Evolutionary conservation across 805 yeast species (phyloP), one percentile per base, ranked within the genome.

Genomic region (Ogataea paradorogensis): DNA sequence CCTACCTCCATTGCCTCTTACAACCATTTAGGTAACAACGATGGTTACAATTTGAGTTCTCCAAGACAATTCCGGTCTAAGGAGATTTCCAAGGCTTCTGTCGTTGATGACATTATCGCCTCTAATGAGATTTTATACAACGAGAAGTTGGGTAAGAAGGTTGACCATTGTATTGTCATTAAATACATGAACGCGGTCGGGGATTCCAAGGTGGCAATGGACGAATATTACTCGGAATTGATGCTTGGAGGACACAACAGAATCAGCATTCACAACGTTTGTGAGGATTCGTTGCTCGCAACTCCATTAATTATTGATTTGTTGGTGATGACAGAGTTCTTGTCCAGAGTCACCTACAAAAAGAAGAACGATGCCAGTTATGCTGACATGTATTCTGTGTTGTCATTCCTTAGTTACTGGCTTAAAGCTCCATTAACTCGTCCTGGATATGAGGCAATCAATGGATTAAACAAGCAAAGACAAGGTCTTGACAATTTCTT

Each of bases 231-330:
- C 71, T 84, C 95, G 41, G 97, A 90, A 67, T 80, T 90, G 61
- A 91, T 90, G 97, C 76, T 90, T 55, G 98, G 98, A 46, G 98
- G 98, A 31, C 96, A 90, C 70, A 91, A 90, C 71, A 84, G 93
- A 61, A 84, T 90, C 52, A 81, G 95, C 33, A 84, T 91, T 59
- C 95, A 90, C 69, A 90, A 91, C 62, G 95, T 91, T 29, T 90
- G 98, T 67, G 98, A 90, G 68, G 98, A 90, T 65, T 89, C 96
- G 3, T 72, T 90, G 56, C 75, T 90, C 62, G 98, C 98, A 14
- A 85, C 96, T 18, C 97, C 98, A 35, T 74, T 90, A 63, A 91
- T 90, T 63, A 84, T 90, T 53, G 98, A 90, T 64, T 74, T 90
- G 65, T 84, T 88, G 34, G 83, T 90, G 33, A 83, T 90, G 78